A percentile compares a stretch with the other conserved stretches of the same genome.
These are phyloP conservation scores for Leccinum boreale DNA, from an alignment of 768 basidiomycete species.

Conservation along the genomic window DNA sequence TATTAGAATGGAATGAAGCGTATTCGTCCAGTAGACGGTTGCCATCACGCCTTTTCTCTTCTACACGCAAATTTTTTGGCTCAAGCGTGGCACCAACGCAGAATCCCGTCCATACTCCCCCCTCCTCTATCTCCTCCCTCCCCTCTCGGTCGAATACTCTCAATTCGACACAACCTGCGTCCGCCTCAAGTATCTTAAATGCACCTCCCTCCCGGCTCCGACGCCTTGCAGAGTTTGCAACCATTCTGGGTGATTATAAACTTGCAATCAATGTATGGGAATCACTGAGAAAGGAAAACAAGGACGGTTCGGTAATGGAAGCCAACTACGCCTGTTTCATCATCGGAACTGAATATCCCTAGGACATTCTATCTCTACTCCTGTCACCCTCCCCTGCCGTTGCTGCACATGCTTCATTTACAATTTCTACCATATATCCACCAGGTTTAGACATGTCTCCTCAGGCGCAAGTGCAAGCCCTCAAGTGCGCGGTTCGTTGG, in stretches of 20 bases:
- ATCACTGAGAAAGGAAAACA: conserved; percentile 77
- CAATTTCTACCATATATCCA: conserved; percentile 49
- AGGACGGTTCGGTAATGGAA: conserved; percentile 70
- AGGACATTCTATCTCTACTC: conserved; percentile 83
- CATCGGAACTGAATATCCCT: conserved; percentile 10
- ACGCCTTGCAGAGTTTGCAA: conserved; percentile 94
- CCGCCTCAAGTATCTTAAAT: conserved; percentile 11
- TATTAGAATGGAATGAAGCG: conserved; percentile 91
- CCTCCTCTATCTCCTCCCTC: conserved; percentile 38
- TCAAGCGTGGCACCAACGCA: conserved; percentile 50
- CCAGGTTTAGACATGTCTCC: conserved; percentile 49
- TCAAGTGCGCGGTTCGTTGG: conserved; percentile 74
- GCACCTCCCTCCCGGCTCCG: conserved; percentile 66
- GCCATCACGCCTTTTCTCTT: conserved; percentile 84
- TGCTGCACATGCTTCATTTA: conserved; percentile 57
- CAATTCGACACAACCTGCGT: conserved; percentile 31
- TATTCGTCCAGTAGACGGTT: conserved; percentile 73
- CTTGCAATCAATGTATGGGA: conserved; percentile 86
- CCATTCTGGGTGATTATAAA: conserved; percentile 86
- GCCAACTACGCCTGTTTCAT: background rate
- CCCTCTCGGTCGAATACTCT: conserved; percentile 38
- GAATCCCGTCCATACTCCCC: conserved; percentile 35
- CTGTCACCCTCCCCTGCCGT: conserved; percentile 64
- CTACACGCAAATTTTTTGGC: conserved; percentile 81
- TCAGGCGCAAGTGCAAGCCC: conserved; percentile 62